Base-by-base conservation (phyloP, 345 rosid species). In the Carallia pectinifolia region DNA sequence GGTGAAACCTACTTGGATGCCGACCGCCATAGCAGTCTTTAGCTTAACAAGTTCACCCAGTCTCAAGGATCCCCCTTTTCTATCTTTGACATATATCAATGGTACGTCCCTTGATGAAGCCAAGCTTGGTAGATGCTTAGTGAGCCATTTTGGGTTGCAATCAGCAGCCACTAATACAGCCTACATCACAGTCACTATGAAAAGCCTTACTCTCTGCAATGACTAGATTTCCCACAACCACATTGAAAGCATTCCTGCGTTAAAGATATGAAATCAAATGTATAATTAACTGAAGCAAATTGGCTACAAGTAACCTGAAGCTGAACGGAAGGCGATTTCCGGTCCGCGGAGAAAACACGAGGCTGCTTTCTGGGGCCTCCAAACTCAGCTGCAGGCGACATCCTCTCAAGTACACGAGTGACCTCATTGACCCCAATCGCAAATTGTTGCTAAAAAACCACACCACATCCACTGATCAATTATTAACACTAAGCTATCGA, bases 351-450 rank as follows among this genome's bases (percentile, higher is more conserved):
- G 1, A 36, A 6, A 30, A 61, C 33, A 67, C 10, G 63, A 16
- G 61, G 62, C 61, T 76, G 58, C 40, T 33, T 74, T 17, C 64
- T 34, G 52, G 65, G 27, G 40, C 33, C 64, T 48, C 71, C 77
- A 56, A 34, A 53, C 17, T 66, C 85, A 61, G 65, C 50, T 61
- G 53, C 56, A 6, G 84, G 76, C 36, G 74, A 62, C 96, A 89
- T 92, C 38, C 88, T 71, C 74, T 92, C 96, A n/a, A 92, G 89
- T 70, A 68, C 76, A 58, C 93, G 91, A 4, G 93, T 88, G n/a
- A 92, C 96, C 59, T 92, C 97, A 68, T 92, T 92, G 67, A 89
- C 87, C 67, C 97, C 97, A 72, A 92, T 77, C 4, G 97, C 83
- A 56, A 92, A 81, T 88, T 85, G 92, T 87, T 84, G 91, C 97